A percentile compares a stretch with the other conserved stretches of the same genome.
These are phyloP conservation scores for Paramyrothecium roridum DNA, from an alignment of 2,329 filamentous ascomycete genomes.

Conservation along the genomic window DNA sequence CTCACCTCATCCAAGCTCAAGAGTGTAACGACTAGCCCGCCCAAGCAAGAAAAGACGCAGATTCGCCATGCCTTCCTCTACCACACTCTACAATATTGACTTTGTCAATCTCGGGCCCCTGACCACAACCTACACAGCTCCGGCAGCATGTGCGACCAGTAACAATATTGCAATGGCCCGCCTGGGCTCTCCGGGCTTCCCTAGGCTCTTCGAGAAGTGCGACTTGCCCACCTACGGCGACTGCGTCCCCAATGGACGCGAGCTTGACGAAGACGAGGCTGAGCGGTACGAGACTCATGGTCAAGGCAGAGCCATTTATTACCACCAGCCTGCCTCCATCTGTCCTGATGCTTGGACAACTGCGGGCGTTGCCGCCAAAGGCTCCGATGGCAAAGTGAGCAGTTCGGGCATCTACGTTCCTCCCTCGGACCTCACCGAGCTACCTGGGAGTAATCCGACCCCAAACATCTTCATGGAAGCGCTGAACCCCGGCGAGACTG, in stretches of 20 bases:
- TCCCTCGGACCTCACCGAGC: background rate
- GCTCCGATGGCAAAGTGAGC: background rate
- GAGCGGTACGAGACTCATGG: background rate
- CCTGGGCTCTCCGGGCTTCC: background rate
- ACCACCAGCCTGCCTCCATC: background rate
- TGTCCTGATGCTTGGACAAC: slow-evolving; percentile 1
- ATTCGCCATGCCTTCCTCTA: background rate
- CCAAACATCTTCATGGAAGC: slow-evolving; percentile 1
- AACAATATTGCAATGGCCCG: background rate
- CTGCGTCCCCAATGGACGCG: background rate
- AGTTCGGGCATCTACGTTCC: background rate
- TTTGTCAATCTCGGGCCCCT: slow-evolving; percentile 1
- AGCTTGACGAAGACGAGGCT: background rate
- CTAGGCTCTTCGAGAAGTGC: background rate
- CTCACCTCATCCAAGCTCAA: too few relatives aligned
- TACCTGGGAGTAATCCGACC: background rate
- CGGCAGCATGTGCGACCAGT: background rate
- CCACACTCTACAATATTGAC: background rate
- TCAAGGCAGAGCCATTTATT: background rate
- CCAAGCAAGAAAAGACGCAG: background rate
- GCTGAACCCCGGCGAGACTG: background rate
- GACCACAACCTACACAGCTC: background rate
- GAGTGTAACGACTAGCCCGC: background rate
- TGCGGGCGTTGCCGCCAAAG: background rate
- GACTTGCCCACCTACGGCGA: background rate